Percentiles rank a stretch among this genome's conserved stretches.
Evolutionary conservation across 2,329 filamentous ascomycete genomes (phyloP).

Genomic region (Blastomyces silverae): DNA sequence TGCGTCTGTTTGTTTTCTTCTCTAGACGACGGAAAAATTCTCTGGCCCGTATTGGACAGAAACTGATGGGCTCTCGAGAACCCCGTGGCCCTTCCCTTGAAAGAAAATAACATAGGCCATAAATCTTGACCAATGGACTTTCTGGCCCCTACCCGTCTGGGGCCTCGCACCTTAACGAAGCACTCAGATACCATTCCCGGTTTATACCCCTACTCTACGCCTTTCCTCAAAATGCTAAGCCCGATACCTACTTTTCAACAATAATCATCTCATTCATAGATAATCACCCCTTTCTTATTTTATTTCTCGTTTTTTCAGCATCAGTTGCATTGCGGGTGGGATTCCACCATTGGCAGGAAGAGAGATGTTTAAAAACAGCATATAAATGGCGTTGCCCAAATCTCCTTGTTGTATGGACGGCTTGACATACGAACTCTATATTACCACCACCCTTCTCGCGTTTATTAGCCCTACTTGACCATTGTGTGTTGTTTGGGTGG

Average conservation of each 20-base stretch:
- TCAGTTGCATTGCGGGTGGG: background rate
- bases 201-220: background rate
- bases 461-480: background rate
- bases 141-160: background rate
- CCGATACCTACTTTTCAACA: background rate
- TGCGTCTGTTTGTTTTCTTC: constrained; percentile 8
- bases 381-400: constrained; percentile 4
- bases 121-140: background rate
- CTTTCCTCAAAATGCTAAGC: background rate
- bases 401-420: background rate
- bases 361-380: background rate
- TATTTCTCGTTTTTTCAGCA: background rate
- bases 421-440: background rate
- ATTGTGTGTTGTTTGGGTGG: constrained; percentile 1
- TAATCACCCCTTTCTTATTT: background rate
- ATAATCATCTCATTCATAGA: no score
- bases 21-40: constrained; percentile 21
- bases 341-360: background rate
- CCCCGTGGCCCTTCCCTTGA: constrained; percentile 9
- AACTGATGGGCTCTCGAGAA: constrained; percentile 30
- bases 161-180: background rate
- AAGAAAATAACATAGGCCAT: background rate
- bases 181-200: background rate
- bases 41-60: constrained; percentile 35
- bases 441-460: background rate